phyloP scores from a whole-genome alignment of 176 grass and related monocot genomes.

The Oryza nivara region DNA sequence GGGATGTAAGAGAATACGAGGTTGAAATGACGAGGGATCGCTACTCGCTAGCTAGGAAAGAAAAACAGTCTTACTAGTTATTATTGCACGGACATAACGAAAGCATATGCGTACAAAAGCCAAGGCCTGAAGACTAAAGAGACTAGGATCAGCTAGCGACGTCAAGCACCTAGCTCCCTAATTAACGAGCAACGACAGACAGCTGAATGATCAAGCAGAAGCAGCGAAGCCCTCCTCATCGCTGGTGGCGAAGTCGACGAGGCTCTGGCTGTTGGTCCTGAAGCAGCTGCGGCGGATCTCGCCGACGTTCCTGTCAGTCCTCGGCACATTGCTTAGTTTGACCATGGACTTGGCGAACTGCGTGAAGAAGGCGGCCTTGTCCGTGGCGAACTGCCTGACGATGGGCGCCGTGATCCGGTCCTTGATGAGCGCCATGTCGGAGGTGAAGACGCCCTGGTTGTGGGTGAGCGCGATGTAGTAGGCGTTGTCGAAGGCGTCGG shows the following conservation, averaged over 20 bases:
- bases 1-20: no score
- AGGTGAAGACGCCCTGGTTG: constrained; percentile 43
- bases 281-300: constrained; percentile 47
- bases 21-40: no score
- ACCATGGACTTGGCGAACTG: constrained; percentile 42
- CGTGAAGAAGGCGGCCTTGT: constrained; percentile 42
- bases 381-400: neutral
- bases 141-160: no score
- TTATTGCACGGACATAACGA: no score
- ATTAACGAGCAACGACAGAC: no score
- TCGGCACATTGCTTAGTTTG: constrained; percentile 37
- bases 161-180: no score
- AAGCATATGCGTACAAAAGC: no score
- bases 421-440: constrained; percentile 42
- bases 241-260: neutral
- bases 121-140: no score
- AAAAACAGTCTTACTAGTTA: no score
- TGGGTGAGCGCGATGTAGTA: constrained; percentile 39
- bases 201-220: neutral
- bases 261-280: neutral
- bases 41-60: no score
- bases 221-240: neutral
- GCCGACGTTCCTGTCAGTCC: constrained; percentile 4
- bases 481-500: constrained; percentile 44
- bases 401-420: neutral